These are phyloP conservation scores for Tulasnella sp. DNA, from an alignment of 768 basidiomycete genomes.

Conservation along the genomic window DNA sequence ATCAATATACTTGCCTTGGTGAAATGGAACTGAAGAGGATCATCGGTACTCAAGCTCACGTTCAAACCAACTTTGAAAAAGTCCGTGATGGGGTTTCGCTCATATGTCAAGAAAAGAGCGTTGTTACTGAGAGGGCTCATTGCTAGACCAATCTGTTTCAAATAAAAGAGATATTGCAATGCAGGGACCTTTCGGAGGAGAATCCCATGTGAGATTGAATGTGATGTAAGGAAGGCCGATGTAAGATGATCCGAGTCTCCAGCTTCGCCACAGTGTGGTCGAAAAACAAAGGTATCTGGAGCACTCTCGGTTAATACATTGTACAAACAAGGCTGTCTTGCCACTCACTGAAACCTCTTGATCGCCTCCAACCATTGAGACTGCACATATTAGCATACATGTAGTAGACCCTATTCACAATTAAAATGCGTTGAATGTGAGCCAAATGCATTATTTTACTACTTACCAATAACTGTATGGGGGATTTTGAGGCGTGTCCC, in stretches of 20 bases:
- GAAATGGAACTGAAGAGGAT: constrained; percentile 94
- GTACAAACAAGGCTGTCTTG: background rate
- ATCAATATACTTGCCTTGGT: constrained; percentile 55
- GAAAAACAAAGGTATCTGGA: constrained; percentile 87
- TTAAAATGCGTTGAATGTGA: background rate
- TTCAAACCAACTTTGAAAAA: constrained; percentile 95
- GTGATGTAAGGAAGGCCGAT: constrained; percentile 88
- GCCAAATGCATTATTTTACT: background rate
- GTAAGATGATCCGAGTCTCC: constrained; percentile 97
- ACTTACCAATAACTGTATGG: constrained; percentile 90
- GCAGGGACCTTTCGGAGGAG: constrained; percentile 94
- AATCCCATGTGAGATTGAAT: constrained; percentile 99
- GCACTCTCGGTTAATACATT: background rate
- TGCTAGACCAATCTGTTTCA: constrained; percentile 95
- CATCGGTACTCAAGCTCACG: constrained; percentile 91
- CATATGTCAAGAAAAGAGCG: constrained; percentile 90
- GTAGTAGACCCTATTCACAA: constrained; percentile 67
- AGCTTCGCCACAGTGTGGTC: constrained; percentile 95
- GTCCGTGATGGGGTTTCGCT: constrained; percentile 91
- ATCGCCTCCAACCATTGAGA: constrained; percentile 81
- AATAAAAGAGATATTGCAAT: constrained; percentile 90
- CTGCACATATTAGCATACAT: constrained; percentile 96
- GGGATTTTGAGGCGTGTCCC: constrained; percentile 82
- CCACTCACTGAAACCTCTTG: constrained; percentile 84
- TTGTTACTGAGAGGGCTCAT: constrained; percentile 99